A percentile compares a stretch with the other conserved stretches of the same genome.
Conservation (phyloP, 768 basidiomycete genomes). For the Russula compacta region DNA sequence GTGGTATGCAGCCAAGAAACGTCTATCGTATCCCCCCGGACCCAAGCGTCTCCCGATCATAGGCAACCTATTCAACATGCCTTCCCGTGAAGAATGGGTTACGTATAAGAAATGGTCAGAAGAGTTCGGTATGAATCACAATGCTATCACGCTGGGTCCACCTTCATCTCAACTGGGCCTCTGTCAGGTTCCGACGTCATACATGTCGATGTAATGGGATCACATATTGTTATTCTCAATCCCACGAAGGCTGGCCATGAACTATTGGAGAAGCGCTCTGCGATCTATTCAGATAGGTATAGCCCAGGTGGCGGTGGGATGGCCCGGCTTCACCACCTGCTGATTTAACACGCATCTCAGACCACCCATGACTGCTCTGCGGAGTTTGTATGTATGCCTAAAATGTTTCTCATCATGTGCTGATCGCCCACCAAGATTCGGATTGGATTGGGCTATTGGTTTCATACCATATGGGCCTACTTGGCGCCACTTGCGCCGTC, state of each 20-base stretch:
- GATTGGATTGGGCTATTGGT: background rate
- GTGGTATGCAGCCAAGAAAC: background rate
- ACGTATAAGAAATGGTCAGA: constrained; percentile 14
- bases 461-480: background rate
- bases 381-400: background rate
- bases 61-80: constrained; percentile 20
- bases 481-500: background rate
- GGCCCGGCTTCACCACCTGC: background rate
- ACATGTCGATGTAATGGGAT: constrained; percentile 19
- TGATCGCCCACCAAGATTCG: background rate
- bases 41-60: constrained; percentile 19
- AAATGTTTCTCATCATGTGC: background rate
- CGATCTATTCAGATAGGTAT: constrained; percentile 18
- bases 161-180: background rate
- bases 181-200: constrained; percentile 18
- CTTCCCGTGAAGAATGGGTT: constrained; percentile 14
- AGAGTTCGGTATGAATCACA: constrained; percentile 15
- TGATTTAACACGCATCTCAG: background rate
- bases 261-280: constrained; percentile 23
- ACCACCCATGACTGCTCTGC: background rate
- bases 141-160: background rate
- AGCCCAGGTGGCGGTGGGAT: background rate
- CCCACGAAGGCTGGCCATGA: constrained; percentile 21
- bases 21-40: background rate
- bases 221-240: constrained; percentile 21